A percentile compares a stretch with the other conserved stretches of the same genome.
These are phyloP conservation scores for Globisporangium iwayamae DNA, from an alignment of 352 stramenopile species.

Conservation along the genomic window DNA sequence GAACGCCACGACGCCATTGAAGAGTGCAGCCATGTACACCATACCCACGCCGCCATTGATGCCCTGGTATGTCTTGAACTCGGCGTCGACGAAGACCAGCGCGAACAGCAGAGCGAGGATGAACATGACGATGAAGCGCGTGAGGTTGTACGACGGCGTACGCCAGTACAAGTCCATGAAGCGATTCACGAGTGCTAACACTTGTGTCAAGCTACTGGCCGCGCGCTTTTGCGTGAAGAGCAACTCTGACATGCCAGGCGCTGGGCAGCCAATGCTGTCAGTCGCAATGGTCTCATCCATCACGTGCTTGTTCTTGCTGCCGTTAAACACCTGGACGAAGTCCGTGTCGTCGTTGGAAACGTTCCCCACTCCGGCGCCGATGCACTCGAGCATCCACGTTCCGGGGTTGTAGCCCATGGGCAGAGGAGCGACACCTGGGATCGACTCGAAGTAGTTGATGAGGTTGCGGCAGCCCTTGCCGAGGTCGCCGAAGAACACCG, in stretches of 20 bases:
- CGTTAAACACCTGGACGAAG: background rate
- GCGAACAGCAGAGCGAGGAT: slow-evolving; percentile 34
- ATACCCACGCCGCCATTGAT: slow-evolving; percentile 64
- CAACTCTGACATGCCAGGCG: background rate
- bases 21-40: background rate
- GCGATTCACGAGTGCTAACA: background rate
- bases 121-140: slow-evolving; percentile 42
- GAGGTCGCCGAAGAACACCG: slow-evolving; percentile 55
- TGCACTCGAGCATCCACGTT: slow-evolving; percentile 22
- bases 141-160: slow-evolving; percentile 85
- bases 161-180: slow-evolving; percentile 81
- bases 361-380: slow-evolving; percentile 21
- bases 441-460: background rate
- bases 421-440: background rate
- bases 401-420: slow-evolving; percentile 17
- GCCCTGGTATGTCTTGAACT: slow-evolving; percentile 47
- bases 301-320: background rate
- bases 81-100: slow-evolving; percentile 34
- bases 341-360: background rate
- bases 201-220: background rate
- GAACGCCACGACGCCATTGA: slow-evolving; percentile 18
- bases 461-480: slow-evolving; percentile 21
- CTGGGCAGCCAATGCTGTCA: background rate
- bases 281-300: background rate
- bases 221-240: slow-evolving; percentile 8